Percentiles rank a stretch among this genome's conserved stretches.
Conservation (phyloP, 768 basidiomycete species). For the Tylopilus sp. region DNA sequence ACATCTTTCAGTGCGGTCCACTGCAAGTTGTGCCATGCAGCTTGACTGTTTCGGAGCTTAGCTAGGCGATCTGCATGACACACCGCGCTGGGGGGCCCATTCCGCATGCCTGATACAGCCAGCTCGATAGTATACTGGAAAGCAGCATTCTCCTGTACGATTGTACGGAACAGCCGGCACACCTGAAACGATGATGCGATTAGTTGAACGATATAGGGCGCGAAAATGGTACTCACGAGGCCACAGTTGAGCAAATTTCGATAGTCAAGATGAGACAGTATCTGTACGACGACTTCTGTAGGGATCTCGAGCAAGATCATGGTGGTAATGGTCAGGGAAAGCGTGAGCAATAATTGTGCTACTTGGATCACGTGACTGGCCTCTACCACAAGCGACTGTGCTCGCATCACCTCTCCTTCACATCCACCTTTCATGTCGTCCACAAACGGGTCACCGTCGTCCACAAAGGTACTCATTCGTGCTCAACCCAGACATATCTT, state of each 20-base stretch:
- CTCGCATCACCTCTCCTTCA: neutral
- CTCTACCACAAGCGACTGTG: neutral
- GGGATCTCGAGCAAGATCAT: conserved; percentile 21
- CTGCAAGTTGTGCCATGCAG: conserved; percentile 37
- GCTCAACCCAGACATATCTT: neutral
- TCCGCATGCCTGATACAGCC: conserved; percentile 39
- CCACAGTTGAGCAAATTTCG: conserved; percentile 28
- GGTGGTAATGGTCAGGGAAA: neutral
- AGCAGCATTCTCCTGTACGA: conserved; percentile 28
- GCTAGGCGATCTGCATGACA: conserved; percentile 35
- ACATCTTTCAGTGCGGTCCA: conserved; percentile 35
- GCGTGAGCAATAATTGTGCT: neutral
- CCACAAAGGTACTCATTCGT: conserved; percentile 32
- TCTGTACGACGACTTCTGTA: conserved; percentile 22
- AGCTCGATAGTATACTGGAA: conserved; percentile 47
- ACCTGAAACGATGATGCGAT: conserved; percentile 24
- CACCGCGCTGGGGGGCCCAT: conserved; percentile 32
- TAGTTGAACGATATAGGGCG: neutral
- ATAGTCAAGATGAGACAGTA: conserved; percentile 18
- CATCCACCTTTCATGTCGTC: conserved; percentile 26
- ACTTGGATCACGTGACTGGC: conserved; percentile 21
- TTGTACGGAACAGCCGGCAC: conserved; percentile 29
- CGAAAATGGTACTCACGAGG: conserved; percentile 15
- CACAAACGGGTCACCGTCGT: conserved; percentile 18
- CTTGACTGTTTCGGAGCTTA: conserved; percentile 36